Evolutionary conservation across 208 protist species (phyloP).

Genomic region (Trypanosoma lewisi): DNA sequence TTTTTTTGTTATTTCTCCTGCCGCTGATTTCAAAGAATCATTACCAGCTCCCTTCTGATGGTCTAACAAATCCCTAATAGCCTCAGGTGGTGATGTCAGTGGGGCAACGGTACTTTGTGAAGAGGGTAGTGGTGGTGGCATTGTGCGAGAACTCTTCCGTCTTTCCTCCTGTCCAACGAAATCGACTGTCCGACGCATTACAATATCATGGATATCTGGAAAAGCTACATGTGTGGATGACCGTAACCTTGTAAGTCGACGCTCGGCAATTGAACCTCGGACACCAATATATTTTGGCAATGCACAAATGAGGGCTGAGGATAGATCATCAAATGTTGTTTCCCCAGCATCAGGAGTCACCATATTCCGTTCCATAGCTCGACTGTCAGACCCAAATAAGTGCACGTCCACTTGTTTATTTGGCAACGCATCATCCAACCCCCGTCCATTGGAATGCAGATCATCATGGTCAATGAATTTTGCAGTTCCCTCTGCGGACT

Average conservation of each 20-base stretch:
- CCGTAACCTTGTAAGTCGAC: neutral
- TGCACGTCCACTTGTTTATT: no score
- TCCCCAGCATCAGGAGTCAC: neutral
- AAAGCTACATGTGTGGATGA: neutral
- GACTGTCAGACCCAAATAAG: neutral
- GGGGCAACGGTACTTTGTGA: neutral
- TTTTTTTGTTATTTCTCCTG: no score
- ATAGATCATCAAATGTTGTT: neutral
- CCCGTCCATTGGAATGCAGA: no score
- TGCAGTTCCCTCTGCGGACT: no score
- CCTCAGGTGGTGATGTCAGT: neutral
- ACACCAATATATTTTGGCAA: neutral
- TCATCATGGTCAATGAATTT: no score
- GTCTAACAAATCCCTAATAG: no score
- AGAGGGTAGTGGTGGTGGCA: neutral
- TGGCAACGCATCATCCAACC: no score
- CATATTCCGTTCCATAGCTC: no score
- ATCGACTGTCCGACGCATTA: conserved; percentile 2
- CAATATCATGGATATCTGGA: conserved; percentile 20
- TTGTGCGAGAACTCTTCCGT: neutral
- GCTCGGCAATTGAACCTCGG: neutral
- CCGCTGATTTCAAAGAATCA: no score
- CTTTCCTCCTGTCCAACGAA: conserved; percentile 5
- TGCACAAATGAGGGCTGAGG: neutral
- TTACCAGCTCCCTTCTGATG: no score